Conservation (phyloP, 2,329 filamentous ascomycete genomes). For the Ophiognomonia clavigignenti-juglandacearum region DNA sequence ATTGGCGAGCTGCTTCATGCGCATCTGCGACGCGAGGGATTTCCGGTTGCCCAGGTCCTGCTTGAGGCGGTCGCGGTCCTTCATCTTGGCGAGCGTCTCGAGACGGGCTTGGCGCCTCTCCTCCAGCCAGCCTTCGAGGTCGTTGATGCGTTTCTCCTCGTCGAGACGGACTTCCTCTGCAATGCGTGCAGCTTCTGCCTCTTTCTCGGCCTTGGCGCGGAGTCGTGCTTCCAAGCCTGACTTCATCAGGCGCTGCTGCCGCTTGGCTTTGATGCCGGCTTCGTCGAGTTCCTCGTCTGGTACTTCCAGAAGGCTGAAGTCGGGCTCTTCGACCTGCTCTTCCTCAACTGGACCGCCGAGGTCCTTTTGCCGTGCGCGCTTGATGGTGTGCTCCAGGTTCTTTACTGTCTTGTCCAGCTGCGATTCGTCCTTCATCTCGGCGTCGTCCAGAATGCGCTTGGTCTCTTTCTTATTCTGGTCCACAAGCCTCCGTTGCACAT, state of each 20-base stretch:
- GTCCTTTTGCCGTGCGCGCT: slow-evolving; percentile 88
- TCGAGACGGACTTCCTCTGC: slow-evolving; percentile 82
- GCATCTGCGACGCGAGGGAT: slow-evolving; percentile 89
- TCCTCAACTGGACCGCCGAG: slow-evolving; percentile 77
- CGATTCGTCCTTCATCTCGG: slow-evolving; percentile 87
- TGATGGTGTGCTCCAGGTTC: slow-evolving; percentile 86
- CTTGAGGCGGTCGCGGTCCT: slow-evolving; percentile 88
- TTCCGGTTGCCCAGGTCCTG: slow-evolving; percentile 95
- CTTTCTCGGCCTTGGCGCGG: slow-evolving; percentile 94
- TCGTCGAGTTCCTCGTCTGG: slow-evolving; percentile 93
- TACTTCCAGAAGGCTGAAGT: slow-evolving; percentile 82
- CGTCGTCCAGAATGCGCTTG: slow-evolving; percentile 77
- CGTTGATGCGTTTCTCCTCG: slow-evolving; percentile 73
- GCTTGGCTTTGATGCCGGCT: slow-evolving; percentile 83
- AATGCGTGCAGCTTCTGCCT: slow-evolving; percentile 78
- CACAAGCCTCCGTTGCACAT: slow-evolving; percentile 67
- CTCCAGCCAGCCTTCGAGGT: slow-evolving; percentile 82
- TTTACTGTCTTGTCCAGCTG: slow-evolving; percentile 80
- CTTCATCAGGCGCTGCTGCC: slow-evolving; percentile 87
- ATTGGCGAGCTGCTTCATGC: slow-evolving; percentile 97
- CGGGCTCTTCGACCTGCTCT: slow-evolving; percentile 71
- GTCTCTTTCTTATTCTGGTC: slow-evolving; percentile 88
- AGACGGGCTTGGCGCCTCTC: slow-evolving; percentile 72
- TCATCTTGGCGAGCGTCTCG: slow-evolving; percentile 75
- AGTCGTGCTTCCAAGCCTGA: slow-evolving; percentile 90